Evolutionary conservation across 1,139 yeast species (phyloP).

Genomic region (Protomyces lactucae-debilis): DNA sequence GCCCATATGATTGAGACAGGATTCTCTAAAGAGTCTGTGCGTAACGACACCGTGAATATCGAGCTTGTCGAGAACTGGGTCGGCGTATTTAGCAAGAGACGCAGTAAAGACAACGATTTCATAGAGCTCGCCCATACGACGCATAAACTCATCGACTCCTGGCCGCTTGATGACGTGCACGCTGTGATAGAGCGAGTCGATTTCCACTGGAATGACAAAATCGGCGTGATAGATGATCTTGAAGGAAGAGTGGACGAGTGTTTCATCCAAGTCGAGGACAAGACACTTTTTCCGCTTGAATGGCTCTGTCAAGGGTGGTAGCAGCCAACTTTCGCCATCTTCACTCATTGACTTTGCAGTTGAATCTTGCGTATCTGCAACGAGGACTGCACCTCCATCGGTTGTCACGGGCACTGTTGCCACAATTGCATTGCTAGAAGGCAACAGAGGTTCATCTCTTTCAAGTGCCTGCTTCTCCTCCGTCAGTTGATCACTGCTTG

Average conservation of each 20-base stretch:
- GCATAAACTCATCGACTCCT: conserved; percentile 90
- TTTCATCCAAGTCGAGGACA: conserved; percentile 89
- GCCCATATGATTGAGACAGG: conserved; percentile 76
- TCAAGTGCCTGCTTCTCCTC: conserved; percentile 14
- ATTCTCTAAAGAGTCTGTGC: conserved; percentile 87
- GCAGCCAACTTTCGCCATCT: conserved; percentile 42
- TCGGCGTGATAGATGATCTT: conserved; percentile 88
- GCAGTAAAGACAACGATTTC: conserved; percentile 98
- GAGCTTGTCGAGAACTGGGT: conserved; percentile 83
- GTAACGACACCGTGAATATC: conserved; percentile 72
- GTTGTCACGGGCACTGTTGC: conserved; percentile 3
- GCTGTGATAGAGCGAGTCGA: conserved; percentile 84
- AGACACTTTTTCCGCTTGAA: conserved; percentile 69
- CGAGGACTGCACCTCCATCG: background rate
- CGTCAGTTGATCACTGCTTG: background rate
- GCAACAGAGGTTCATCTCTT: conserved; percentile 10
- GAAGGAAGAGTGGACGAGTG: conserved; percentile 92
- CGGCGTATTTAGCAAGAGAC: conserved; percentile 90
- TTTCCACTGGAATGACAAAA: conserved; percentile 87
- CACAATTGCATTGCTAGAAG: conserved; percentile 9
- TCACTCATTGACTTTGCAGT: background rate
- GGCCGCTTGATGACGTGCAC: conserved; percentile 96
- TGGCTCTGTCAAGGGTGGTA: conserved; percentile 50
- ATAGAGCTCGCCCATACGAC: conserved; percentile 72
- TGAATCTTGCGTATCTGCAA: background rate